phyloP scores from a whole-genome alignment of 2,329 filamentous ascomycete species.

The Nigrograna mackinnonii region DNA sequence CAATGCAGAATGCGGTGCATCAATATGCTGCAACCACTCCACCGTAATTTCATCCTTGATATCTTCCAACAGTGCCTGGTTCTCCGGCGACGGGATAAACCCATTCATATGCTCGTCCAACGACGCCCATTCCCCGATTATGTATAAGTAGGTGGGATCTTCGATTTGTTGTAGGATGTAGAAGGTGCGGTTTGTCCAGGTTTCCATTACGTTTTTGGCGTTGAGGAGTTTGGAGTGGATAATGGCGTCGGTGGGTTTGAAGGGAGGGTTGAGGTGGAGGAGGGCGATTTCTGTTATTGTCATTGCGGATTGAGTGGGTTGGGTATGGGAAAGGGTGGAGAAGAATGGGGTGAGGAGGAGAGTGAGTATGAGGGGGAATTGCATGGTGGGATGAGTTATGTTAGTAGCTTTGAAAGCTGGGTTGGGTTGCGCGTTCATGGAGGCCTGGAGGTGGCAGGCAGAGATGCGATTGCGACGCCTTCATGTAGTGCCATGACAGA shows the following conservation, averaged over 20 bases:
- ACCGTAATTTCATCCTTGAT: constrained; percentile 44
- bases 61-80: constrained; percentile 43
- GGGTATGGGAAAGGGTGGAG: not conserved
- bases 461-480: too few relatives aligned
- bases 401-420: too few relatives aligned
- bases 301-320: constrained; percentile 26
- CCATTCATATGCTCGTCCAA: constrained; percentile 44
- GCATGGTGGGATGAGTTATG: too few relatives aligned
- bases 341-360: not conserved
- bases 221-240: constrained; percentile 35
- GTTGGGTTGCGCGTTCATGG: too few relatives aligned
- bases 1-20: constrained; percentile 36
- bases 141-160: constrained; percentile 45
- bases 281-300: constrained; percentile 51
- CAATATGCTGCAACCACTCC: constrained; percentile 50
- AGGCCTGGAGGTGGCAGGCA: too few relatives aligned
- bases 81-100: constrained; percentile 48
- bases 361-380: too few relatives aligned
- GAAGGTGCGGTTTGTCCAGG: constrained; percentile 41
- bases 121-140: constrained; percentile 52
- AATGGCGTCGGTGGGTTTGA: constrained; percentile 16
- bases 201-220: constrained; percentile 43
- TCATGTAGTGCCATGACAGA: too few relatives aligned
- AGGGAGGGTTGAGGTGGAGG: constrained; percentile 37
- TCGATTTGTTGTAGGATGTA: constrained; percentile 49